Base-by-base conservation (phyloP, 2,329 filamentous ascomycete genomes). In the Phoma sp. region DNA sequence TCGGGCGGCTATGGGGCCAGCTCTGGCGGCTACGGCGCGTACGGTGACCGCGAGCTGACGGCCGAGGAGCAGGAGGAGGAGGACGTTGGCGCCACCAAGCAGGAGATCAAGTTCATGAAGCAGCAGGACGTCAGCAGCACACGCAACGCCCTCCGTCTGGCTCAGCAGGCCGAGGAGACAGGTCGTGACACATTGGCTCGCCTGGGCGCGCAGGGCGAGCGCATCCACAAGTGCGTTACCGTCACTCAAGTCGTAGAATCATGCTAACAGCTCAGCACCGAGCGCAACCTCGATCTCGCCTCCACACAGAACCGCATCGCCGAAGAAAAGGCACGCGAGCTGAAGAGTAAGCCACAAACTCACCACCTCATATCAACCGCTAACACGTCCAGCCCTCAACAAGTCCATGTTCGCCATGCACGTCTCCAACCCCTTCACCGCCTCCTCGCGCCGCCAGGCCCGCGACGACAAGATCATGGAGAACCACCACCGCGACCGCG, bases 341-440 rank as follows among this genome's bases (percentile, higher is more conserved):
- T 97, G 30, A 93, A 93, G 78, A 91, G 65, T 65, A 52, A 34
- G 62, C 15, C 7, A 7, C 4, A 9, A 2, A 7, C 30, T 50
- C 26, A 12, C 10, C 14, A 5, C 3, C 11, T 18, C 7, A 29
- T 7, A 26, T n/a, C n/a, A n/a, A n/a, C n/a, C n/a, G n/a, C 43
- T 51, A 25, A 51, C 43, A 9, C 7, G 7, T 15, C 7, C 47
- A 67, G 64, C 85, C 1, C 80, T 96, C 42, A 96, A 97, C 76
- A 83, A 89, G 59, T 92, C 88, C 78, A 96, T 97, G 92, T 96
- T 96, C 69, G 90, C 91, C 5, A 84, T 93, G 18, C 89, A 92
- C 67, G 87, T 93, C 17, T 53, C 60, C 33, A 72, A 68, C 58
- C 78, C 78, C 5, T 80, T 96, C 72, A 95, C 90, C 0, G 86